Evolutionary conservation across 2,329 filamentous ascomycete species (phyloP), one percentile per base, ranked within the genome.

Genomic region (Paecilomyces formosus): DNA sequence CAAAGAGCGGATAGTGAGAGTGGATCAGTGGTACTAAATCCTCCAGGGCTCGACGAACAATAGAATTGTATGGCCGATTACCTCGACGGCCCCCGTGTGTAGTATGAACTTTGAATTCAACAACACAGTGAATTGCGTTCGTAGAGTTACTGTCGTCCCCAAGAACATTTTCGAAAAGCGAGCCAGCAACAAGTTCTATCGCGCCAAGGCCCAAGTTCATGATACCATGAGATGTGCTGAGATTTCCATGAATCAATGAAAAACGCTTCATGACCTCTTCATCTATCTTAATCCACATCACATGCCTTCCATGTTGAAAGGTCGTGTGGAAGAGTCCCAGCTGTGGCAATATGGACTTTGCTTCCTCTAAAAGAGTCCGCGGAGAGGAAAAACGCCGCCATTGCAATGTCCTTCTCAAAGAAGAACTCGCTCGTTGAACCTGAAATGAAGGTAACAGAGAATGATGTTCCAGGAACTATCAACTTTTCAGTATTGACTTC

Each of bases 191-290:
- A 13, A 35, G 52, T 21, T 53, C 55, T 15, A 57, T 53, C 12
- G 53, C 55, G n/a, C 49, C 55, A 57, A 57, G 55, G n/a, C 55
- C 55, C 45, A 53, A n/a, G 11, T 24, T 31, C n/a, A 54, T 22
- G 49, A 57, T 24, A 50, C 49, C 49, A 1, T 53, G 18, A 57
- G 55, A 26, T 24, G 55, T 57, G n/a, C 11, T 53, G 13, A 57
- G 55, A 21, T 3, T 35, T 49, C 3, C 22, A n/a, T 53, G 50
- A 33, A 57, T 18, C 24, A 45, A 15, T 31, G 55, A 53, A 24
- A 35, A 24, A 21, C 18, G 13, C 18, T 57, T 57, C n/a, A 57
- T 57, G 26, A 33, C n/a, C 13, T 39, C 24, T n/a, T 57, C 55
- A n/a, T 57, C 55, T 28, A 57, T 53, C 28, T 12, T 57, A 45